Base-by-base conservation (phyloP, 176 grass and related monocot genomes). In the Hyparrhenia diplandra region DNA sequence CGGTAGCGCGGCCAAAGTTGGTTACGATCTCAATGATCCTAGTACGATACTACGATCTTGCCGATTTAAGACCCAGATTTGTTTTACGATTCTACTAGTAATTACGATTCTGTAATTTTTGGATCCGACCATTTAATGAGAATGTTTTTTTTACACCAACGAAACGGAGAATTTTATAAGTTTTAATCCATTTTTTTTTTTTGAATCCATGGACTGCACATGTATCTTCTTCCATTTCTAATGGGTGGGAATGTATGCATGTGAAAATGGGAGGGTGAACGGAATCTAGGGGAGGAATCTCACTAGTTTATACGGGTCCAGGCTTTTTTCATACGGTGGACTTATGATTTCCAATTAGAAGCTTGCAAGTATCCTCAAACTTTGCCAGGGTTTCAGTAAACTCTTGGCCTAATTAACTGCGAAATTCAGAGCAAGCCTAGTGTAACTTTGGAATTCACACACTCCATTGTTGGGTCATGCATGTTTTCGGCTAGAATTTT, bases 401-500 rank as follows among this genome's bases (percentile, higher is more conserved):
- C 60, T 75, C 62, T 40, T 81, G 21, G 21, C 18, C 41, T 32
- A 32, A 47, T 69, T 59, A 61, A 69, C 68, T 7, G 18, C 49
- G 24, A 8, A 80, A 80, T 71, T 69, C 28, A 21, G 30, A 65
- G 76, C 46, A 49, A 88, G 37, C 58, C 58, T 67, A 88, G 59
- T 45, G 66, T 8, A 13, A 17, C 14, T 47, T 47, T 17, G 1
- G 14, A 13, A 17, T 47, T 17, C 4, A 47, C 45, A 47, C 45
- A 47, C 45, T 47, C 14, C 45, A 47, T 47, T 17, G 45, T 47
- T 47, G 45, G 45, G 5, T 47, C 45, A 47, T 47, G 45, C 45
- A 1, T 6, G 45, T n/a, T 47, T 47, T 17, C 5, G 4, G 5
- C 13, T 47, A 17, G 3, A 16, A 17, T n/a, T n/a, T 5, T 47